phyloP scores from a whole-genome alignment of 305 asterid genomes.

The Fraxinus angustifolia region DNA sequence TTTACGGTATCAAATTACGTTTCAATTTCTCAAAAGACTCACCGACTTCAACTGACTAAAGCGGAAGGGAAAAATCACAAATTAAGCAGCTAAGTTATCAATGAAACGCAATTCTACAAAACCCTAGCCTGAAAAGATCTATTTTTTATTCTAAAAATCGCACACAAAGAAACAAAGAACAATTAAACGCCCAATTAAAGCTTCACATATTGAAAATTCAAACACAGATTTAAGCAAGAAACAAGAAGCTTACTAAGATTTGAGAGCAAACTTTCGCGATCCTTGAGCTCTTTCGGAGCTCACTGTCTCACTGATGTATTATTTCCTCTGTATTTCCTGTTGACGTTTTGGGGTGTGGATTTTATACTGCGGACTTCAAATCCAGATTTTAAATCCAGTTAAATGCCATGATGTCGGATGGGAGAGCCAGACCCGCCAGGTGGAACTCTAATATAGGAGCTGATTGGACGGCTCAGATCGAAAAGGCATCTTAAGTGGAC shows the following conservation, averaged over 20 bases:
- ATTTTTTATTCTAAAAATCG: not conserved
- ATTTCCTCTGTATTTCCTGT: not conserved
- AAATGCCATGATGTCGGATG: slow-evolving; percentile 51
- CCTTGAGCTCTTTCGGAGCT: slow-evolving; percentile 21
- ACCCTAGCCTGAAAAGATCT: slow-evolving; percentile 29
- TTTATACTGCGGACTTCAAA: slow-evolving; percentile 66
- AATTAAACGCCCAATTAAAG: slow-evolving; percentile 11
- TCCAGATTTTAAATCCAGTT: slow-evolving; percentile 57
- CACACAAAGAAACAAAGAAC: too few relatives aligned
- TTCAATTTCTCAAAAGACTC: not conserved
- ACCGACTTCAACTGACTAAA: not conserved
- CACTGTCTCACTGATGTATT: slow-evolving; percentile 20
- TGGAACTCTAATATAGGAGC: slow-evolving; percentile 35
- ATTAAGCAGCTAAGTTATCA: not conserved
- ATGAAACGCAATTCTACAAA: slow-evolving; percentile 15
- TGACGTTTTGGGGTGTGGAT: slow-evolving; percentile 19
- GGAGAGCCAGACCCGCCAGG: slow-evolving; percentile 39
- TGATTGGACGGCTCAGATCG: slow-evolving; percentile 32
- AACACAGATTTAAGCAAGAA: not conserved
- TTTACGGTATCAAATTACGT: slow-evolving; percentile 10
- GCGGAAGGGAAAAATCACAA: not conserved
- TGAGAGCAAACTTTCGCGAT: slow-evolving; percentile 17
- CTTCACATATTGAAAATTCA: not conserved
- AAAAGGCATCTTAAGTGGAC: not conserved
- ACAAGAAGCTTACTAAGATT: slow-evolving; percentile 31